phyloP scores from a whole-genome alignment of 106 monocot genomes.

The Agapanthus africanus region DNA sequence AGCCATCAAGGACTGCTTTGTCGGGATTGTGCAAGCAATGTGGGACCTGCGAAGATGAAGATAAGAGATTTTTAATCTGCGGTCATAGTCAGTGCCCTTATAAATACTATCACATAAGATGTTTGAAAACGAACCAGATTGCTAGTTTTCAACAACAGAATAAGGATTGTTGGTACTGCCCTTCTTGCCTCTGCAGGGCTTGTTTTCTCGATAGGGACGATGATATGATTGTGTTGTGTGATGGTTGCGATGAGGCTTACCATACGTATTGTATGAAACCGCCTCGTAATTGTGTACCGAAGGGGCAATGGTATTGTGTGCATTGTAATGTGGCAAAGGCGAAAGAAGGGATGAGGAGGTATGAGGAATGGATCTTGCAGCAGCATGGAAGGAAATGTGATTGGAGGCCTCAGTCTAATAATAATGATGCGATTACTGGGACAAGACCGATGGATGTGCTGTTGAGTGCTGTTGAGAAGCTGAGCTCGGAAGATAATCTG shows the following conservation, averaged over 20 bases:
- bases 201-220: conserved; percentile 53
- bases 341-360: conserved; percentile 45
- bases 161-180: conserved; percentile 61
- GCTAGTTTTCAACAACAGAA: conserved; percentile 33
- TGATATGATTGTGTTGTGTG: conserved; percentile 58
- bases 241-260: conserved; percentile 67
- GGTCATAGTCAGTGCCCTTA: conserved; percentile 49
- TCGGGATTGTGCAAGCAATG: conserved; percentile 56
- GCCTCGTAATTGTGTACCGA: conserved; percentile 35
- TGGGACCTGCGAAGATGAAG: conserved; percentile 56
- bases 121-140: conserved; percentile 48
- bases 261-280: conserved; percentile 78
- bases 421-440: too few relatives aligned
- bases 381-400: conserved; percentile 34
- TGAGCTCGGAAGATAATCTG: conserved; percentile 22
- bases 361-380: conserved; percentile 37
- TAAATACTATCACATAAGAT: conserved; percentile 63
- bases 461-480: conserved; percentile 42
- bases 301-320: conserved; percentile 56
- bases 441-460: conserved; percentile 49
- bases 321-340: conserved; percentile 46
- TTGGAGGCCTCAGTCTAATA: too few relatives aligned
- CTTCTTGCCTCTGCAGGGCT: conserved; percentile 64
- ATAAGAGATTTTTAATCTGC: conserved; percentile 56
- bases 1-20: conserved; percentile 31